These are phyloP conservation scores for Dacryopinax spathularia DNA, from an alignment of 768 basidiomycete genomes.

Conservation along the genomic window DNA sequence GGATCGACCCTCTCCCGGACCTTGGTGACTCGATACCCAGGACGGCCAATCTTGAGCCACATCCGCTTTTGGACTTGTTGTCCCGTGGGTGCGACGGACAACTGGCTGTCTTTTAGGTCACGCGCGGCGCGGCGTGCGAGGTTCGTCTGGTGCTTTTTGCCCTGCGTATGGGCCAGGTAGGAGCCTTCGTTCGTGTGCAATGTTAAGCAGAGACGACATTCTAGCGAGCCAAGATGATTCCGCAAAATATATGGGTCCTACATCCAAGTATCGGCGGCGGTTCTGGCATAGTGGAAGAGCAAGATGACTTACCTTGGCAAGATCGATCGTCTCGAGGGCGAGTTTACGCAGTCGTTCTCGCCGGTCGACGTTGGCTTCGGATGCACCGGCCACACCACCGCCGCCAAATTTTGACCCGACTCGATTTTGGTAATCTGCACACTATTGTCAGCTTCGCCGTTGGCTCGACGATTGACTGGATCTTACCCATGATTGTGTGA, in stretches of 20 bases:
- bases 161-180: constrained; percentile 96
- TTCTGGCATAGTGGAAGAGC: background rate
- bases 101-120: constrained; percentile 84
- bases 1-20: constrained; percentile 54
- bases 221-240: constrained; percentile 94
- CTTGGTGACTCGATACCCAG: constrained; percentile 93
- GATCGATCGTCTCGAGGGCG: constrained; percentile 91
- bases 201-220: constrained; percentile 94
- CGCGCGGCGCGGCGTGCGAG: constrained; percentile 92
- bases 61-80: constrained; percentile 64
- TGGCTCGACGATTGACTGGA: background rate
- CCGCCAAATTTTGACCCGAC: constrained; percentile 93
- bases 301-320: constrained; percentile 61
- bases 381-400: constrained; percentile 88
- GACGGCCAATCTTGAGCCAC: constrained; percentile 93
- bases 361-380: constrained; percentile 89
- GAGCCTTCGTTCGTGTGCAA: constrained; percentile 99
- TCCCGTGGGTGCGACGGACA: constrained; percentile 62
- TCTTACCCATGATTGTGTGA: background rate
- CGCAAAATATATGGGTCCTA: constrained; percentile 97
- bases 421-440: constrained; percentile 48
- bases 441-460: background rate
- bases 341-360: constrained; percentile 89
- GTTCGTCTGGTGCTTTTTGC: constrained; percentile 98
- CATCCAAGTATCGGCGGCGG: constrained; percentile 3